These are phyloP conservation scores for Fraxinus cuspidata DNA, from an alignment of 257 asterid species.

Conservation along the genomic window DNA sequence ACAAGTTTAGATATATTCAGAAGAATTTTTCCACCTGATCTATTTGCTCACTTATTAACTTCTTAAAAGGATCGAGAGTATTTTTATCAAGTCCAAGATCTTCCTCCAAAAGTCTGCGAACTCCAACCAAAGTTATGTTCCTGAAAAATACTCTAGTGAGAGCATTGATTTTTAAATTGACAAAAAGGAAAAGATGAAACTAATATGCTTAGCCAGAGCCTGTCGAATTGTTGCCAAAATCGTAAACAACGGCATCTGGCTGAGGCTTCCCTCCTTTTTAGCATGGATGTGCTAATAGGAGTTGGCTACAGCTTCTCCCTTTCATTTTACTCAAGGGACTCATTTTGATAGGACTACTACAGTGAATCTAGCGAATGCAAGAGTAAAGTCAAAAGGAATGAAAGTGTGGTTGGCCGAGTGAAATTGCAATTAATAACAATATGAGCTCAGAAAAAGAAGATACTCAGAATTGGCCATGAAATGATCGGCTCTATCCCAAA, in stretches of 20 bases:
- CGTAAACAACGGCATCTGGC: conserved; percentile 17
- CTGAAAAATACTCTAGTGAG: conserved; percentile 40
- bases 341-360: neutral
- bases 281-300: conserved; percentile 4
- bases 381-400: neutral
- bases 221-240: conserved; percentile 11
- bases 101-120: conserved; percentile 86
- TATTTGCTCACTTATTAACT: conserved; percentile 57
- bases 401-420: neutral
- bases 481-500: conserved; percentile 71
- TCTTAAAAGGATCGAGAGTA: conserved; percentile 74
- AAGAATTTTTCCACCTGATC: conserved; percentile 56
- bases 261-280: neutral
- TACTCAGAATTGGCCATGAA: conserved; percentile 72
- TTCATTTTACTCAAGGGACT: neutral
- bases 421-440: neutral
- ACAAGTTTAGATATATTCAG: conserved; percentile 10
- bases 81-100: conserved; percentile 74
- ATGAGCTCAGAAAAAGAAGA: conserved; percentile 25
- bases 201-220: neutral
- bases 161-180: neutral
- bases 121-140: conserved; percentile 67
- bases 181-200: conserved; percentile 9
- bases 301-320: conserved; percentile 16
- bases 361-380: neutral